Evolutionary conservation across 768 basidiomycete genomes (phyloP), one percentile per base, ranked within the genome.

Genomic region (Boletus pseudo-olivaceus): DNA sequence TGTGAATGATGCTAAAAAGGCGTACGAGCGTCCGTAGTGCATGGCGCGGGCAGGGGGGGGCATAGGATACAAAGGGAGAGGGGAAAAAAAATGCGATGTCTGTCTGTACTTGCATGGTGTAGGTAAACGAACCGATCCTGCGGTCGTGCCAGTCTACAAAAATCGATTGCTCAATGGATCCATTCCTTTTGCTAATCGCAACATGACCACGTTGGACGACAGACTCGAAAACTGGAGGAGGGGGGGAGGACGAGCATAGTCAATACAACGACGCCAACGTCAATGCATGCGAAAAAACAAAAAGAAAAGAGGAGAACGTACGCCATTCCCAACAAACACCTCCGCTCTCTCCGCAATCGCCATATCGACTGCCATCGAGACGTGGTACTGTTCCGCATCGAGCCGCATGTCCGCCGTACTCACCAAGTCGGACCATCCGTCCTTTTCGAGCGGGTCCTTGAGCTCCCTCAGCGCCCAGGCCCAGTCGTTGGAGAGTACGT

Each of bases 311-410:
- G n/a, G 7, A 1, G 20, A 12, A 75, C 80, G 61, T 45, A 83
- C 82, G 52, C 83, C 82, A 58, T 84, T 85, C 0, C 83, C 83
- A 7, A 84, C 68, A 61, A 83, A 84, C 39, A 83, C 78, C 59
- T 84, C 79, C 1, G 82, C 82, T 45, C 72, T 69, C 62, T 80
- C 75, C 1, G 79, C 83, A 26, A 85, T 75, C 11, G 76, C 79
- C 83, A 85, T 84, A 62, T 84, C 83, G 35, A 83, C 75, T 1
- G 80, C 82, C 63, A 77, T 77, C 26, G 69, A 72, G 4, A 83
- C 79, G 14, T 78, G 66, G 14, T 60, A 65, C 62, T 84, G 81
- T 45, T 75, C 76, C 34, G 68, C 55, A 53, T 77, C 79, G 26
- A 84, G 64, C 40, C 56, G 57, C n/a, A 74, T 44, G 33, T 78